A percentile compares a stretch with the other conserved stretches of the same genome.
phyloP scores from a whole-genome alignment of 2,329 filamentous ascomycete genomes.

The Botrytis tulipae region DNA sequence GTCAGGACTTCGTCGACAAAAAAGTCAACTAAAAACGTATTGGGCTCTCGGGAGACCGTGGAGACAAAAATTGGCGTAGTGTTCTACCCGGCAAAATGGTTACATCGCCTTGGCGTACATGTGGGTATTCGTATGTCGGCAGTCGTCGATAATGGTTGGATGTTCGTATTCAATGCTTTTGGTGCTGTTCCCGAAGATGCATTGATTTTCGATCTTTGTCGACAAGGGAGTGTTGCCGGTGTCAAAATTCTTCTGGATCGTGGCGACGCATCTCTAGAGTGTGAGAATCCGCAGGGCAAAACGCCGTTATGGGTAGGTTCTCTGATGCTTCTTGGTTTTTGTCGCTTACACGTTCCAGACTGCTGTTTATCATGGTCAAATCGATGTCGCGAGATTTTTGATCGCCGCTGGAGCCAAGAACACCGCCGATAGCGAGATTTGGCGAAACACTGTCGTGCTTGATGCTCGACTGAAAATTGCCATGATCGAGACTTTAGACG shows the following conservation, averaged over 20 bases:
- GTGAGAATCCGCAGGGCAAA: background rate
- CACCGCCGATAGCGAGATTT: background rate
- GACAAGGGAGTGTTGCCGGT: slow-evolving; percentile 9
- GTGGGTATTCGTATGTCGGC: background rate
- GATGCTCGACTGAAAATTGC: background rate
- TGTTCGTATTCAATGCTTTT: background rate
- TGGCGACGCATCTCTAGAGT: background rate
- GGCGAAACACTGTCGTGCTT: background rate
- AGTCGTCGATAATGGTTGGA: background rate
- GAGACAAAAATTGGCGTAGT: background rate
- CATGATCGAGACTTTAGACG: background rate
- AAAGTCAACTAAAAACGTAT: background rate
- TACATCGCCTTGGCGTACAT: background rate
- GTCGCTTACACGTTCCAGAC: background rate
- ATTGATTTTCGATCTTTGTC: slow-evolving; percentile 11
- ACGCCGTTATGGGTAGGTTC: background rate
- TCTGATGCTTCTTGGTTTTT: too few species aligned
- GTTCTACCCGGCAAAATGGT: background rate
- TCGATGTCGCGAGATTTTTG: background rate
- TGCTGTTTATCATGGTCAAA: background rate
- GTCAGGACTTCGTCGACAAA: background rate
- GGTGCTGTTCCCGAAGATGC: background rate
- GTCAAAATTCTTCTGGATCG: slow-evolving; percentile 12
- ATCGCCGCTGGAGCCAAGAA: background rate
- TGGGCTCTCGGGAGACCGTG: background rate